Evolutionary conservation across 495 filamentous ascomycete species (phyloP).

Genomic region (Penicillium dipodomyicola): DNA sequence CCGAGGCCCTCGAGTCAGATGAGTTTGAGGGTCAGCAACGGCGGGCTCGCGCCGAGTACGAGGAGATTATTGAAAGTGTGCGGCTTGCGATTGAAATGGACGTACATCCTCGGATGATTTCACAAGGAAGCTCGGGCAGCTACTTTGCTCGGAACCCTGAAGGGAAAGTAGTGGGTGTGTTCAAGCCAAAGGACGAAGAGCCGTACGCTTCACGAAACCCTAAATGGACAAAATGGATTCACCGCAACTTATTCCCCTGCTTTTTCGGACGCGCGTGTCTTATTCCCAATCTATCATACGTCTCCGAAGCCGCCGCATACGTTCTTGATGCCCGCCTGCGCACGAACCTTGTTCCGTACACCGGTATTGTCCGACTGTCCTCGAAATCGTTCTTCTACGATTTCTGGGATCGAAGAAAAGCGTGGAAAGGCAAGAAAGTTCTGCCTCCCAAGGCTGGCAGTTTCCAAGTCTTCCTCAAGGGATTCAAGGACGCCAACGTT

Average conservation of each 20-base stretch:
- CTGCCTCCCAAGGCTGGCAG: conserved; percentile 92
- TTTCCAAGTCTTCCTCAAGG: conserved; percentile 96
- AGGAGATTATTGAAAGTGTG: conserved; percentile 87
- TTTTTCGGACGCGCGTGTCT: conserved; percentile 94
- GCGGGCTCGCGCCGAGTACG: conserved; percentile 78
- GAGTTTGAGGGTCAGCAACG: conserved; percentile 52
- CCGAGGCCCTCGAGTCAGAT: conserved; percentile 66
- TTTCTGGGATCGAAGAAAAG: conserved; percentile 89
- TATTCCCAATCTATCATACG: conserved; percentile 98
- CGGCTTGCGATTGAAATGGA: conserved; percentile 84
- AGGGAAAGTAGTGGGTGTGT: conserved; percentile 93
- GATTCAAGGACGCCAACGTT: conserved; percentile 93
- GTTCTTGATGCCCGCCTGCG: conserved; percentile 86
- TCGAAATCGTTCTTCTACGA: conserved; percentile 98
- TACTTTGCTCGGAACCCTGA: conserved; percentile 93
- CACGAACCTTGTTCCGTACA: conserved; percentile 93
- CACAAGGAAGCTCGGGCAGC: conserved; percentile 93
- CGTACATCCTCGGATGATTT: conserved; percentile 91
- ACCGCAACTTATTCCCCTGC: conserved; percentile 91
- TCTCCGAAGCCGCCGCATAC: conserved; percentile 96
- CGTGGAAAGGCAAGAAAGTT: conserved; percentile 79
- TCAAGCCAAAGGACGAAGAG: conserved; percentile 99
- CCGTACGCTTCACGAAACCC: conserved; percentile 90
- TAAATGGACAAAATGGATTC: conserved; percentile 96
- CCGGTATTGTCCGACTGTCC: conserved; percentile 88